These are phyloP conservation scores for Saccharomyces pastorianus DNA, from an alignment of 1,139 yeast genomes.

Conservation along the genomic window DNA sequence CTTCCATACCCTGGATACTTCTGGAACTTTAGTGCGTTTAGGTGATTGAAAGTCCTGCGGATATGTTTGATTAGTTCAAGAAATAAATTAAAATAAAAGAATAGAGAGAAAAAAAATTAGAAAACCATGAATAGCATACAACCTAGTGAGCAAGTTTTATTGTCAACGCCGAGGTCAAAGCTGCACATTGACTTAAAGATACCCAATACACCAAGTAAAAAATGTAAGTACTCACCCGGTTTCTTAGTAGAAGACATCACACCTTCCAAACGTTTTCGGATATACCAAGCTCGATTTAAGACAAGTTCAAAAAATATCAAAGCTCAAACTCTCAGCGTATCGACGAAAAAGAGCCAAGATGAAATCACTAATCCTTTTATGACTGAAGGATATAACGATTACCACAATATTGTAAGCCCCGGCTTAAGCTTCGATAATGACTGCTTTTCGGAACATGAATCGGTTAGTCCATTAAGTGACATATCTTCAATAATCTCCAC, in stretches of 20 bases:
- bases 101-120: background rate
- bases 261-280: constrained; percentile 10
- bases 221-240: constrained; percentile 1
- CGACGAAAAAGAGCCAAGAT: background rate
- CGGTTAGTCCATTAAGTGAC: constrained; percentile 6
- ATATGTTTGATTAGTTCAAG: background rate
- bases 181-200: background rate
- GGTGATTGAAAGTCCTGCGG: background rate
- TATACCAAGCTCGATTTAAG: constrained; percentile 1
- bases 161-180: constrained; percentile 11
- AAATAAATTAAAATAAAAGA: background rate
- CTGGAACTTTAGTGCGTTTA: background rate
- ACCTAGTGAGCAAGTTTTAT: background rate
- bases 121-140: background rate
- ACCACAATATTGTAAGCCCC: constrained; percentile 10
- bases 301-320: constrained; percentile 3
- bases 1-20: background rate
- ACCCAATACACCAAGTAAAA: constrained; percentile 16
- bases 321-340: constrained; percentile 1
- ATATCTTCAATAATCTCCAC: constrained; percentile 13
- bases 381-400: background rate
- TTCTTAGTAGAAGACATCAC: constrained; percentile 2
- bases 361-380: constrained; percentile 3
- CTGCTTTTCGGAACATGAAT: background rate
- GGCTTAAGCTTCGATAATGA: background rate